These are phyloP conservation scores for Sarcodon sp. DNA, from an alignment of 768 basidiomycete species.

Conservation along the genomic window DNA sequence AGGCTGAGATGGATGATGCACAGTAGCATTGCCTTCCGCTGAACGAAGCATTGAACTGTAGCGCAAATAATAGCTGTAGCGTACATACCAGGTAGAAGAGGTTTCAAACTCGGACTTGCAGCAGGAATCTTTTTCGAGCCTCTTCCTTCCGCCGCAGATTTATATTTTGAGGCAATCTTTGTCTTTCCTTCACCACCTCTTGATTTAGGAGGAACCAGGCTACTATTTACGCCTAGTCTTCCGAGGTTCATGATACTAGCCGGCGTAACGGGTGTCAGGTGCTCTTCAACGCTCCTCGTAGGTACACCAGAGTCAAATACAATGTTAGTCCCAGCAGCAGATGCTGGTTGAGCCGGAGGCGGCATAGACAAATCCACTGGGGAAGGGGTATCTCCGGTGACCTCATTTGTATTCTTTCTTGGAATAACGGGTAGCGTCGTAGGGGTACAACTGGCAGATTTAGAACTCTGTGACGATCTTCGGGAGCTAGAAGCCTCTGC, in stretches of 20 bases:
- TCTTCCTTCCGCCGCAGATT: conserved; percentile 18
- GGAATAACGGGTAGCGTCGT: conserved; percentile 17
- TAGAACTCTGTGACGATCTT: not conserved
- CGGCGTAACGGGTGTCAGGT: conserved; percentile 73
- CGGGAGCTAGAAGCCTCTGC: not conserved
- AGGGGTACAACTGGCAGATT: not conserved
- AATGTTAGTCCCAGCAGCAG: conserved; percentile 1
- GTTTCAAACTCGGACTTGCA: conserved; percentile 49
- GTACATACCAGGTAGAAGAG: conserved; percentile 55
- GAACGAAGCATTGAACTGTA: not conserved
- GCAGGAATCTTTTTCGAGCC: conserved; percentile 12
- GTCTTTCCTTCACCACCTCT: conserved; percentile 4
- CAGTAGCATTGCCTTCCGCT: not conserved
- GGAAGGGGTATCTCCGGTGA: conserved; percentile 51
- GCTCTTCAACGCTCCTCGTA: conserved; percentile 8
- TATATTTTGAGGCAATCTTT: conserved; percentile 12
- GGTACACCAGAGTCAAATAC: not conserved
- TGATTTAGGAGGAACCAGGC: conserved; percentile 21
- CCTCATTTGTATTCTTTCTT: conserved; percentile 20
- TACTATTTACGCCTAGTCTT: conserved; percentile 37
- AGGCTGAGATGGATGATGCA: conserved; percentile 12
- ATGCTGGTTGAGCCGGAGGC: conserved; percentile 1
- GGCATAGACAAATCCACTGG: conserved; percentile 57
- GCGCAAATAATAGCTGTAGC: not conserved
- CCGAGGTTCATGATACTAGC: conserved; percentile 89